A percentile compares a stretch with the other conserved stretches of the same genome.
These are phyloP conservation scores for Lunularia cruciata DNA, from an alignment of 225 moss, liverwort and hornwort species.

Conservation along the genomic window DNA sequence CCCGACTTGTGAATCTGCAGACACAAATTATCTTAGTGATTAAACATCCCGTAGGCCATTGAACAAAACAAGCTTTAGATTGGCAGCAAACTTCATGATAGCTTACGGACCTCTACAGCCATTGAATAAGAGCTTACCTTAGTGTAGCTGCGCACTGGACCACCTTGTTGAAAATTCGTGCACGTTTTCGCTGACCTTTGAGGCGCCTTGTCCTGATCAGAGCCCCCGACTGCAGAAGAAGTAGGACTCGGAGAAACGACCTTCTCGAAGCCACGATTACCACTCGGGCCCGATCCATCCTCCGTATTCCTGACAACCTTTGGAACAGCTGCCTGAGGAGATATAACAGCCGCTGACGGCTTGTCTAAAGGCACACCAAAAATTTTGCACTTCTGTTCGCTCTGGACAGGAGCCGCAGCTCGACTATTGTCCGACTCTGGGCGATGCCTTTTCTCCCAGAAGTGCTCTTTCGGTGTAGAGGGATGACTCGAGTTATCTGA, in stretches of 20 bases:
- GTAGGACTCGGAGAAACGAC: constrained; percentile 1
- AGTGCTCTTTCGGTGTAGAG: background rate
- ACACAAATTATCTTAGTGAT: no score
- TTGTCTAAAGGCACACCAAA: constrained; percentile 62
- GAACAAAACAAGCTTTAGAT: no score
- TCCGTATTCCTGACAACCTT: constrained; percentile 1
- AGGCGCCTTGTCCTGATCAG: background rate
- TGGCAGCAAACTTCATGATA: no score
- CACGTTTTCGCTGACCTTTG: constrained; percentile 26
- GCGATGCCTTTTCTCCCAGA: constrained; percentile 24
- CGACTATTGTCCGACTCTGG: constrained; percentile 30
- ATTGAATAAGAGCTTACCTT: constrained; percentile 49
- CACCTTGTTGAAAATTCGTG: constrained; percentile 27
- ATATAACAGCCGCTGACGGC: constrained; percentile 27
- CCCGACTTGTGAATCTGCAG: constrained; percentile 68
- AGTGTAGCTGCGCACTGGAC: constrained; percentile 56
- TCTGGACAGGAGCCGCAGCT: constrained; percentile 25
- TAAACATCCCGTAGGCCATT: no score
- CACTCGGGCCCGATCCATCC: constrained; percentile 3
- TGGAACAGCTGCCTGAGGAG: constrained; percentile 21
- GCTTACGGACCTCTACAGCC: background rate
- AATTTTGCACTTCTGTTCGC: constrained; percentile 56
- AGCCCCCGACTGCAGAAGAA: background rate
- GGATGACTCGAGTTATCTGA: constrained; percentile 1
- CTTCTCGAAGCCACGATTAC: constrained; percentile 3